Evolutionary conservation across 2,329 filamentous ascomycete species (phyloP).

Genomic region (Alternaria atra): DNA sequence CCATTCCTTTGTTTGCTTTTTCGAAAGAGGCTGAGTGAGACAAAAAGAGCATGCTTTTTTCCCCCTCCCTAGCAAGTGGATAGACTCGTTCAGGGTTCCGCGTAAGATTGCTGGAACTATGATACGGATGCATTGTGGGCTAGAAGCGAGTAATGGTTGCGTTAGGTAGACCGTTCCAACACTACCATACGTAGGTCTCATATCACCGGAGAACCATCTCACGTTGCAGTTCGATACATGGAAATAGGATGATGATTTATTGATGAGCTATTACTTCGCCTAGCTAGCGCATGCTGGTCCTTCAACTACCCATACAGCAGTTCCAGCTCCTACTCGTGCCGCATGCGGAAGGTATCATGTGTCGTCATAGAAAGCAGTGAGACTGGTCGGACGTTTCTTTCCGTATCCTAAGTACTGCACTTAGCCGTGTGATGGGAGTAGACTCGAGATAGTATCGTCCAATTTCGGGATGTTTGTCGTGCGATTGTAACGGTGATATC

Average conservation of each 20-base stretch:
- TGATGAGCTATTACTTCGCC: conserved; percentile 16
- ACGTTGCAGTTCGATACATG: not conserved
- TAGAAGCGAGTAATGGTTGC: not conserved
- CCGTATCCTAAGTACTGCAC: conserved; percentile 19
- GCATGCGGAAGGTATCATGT: conserved; percentile 27
- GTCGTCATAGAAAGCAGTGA: conserved; percentile 16
- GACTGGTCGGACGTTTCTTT: conserved; percentile 5
- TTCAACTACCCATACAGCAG: conserved; percentile 17
- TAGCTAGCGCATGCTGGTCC: conserved; percentile 8
- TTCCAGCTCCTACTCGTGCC: conserved; percentile 11
- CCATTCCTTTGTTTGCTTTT: not conserved
- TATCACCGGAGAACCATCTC: not conserved
- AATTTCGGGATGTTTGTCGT: conserved; percentile 27
- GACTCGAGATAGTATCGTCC: conserved; percentile 24
- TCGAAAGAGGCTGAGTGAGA: not conserved
- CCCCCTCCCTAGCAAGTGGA: not conserved
- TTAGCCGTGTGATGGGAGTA: conserved; percentile 14
- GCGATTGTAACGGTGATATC: conserved; percentile 35
- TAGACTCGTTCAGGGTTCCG: not conserved
- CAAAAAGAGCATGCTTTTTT: not conserved
- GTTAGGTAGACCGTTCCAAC: not conserved
- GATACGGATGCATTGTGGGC: not conserved
- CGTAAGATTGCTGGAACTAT: not conserved
- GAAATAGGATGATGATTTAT: conserved; percentile 10
- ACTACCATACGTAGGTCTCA: not conserved